Conservation (phyloP, 1,284 basidiomycete species). For the Cutaneotrichosporon sp. region DNA sequence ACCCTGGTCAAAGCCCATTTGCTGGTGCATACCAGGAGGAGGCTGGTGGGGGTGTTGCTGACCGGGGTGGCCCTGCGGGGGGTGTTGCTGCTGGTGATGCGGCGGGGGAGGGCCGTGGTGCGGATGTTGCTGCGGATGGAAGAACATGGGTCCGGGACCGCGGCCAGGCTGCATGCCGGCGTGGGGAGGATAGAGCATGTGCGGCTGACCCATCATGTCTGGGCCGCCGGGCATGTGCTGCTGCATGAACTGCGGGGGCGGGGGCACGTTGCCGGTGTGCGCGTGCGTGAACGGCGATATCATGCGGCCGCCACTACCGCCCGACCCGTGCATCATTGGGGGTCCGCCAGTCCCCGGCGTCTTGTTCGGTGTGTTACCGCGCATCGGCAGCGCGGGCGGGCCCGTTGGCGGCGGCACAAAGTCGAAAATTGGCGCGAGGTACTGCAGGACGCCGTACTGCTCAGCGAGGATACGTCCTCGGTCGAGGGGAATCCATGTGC, state of each 20-base stretch:
- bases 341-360: constrained; percentile 1
- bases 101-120: constrained; percentile 3
- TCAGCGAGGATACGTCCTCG: constrained; percentile 80
- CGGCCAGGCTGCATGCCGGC: constrained; percentile 9
- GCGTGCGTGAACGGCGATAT: constrained; percentile 25
- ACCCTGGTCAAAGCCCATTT: constrained; percentile 10
- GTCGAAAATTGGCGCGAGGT: constrained; percentile 84
- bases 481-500: constrained; percentile 95
- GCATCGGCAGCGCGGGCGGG: constrained; percentile 39
- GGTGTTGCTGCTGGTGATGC: constrained; percentile 1
- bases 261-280: constrained; percentile 6
- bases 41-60: constrained; percentile 7
- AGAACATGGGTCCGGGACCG: constrained; percentile 17
- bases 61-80: neutral
- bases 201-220: constrained; percentile 14
- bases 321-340: constrained; percentile 4
- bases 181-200: constrained; percentile 15
- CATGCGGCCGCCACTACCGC: constrained; percentile 15
- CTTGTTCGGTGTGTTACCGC: constrained; percentile 24
- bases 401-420: constrained; percentile 61
- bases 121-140: constrained; percentile 13
- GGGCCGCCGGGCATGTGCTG: constrained; percentile 6
- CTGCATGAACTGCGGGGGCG: constrained; percentile 32
- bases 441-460: constrained; percentile 80
- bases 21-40: neutral